Conservation (phyloP, 805 yeast species). For the Candida vartiovaarae region DNA sequence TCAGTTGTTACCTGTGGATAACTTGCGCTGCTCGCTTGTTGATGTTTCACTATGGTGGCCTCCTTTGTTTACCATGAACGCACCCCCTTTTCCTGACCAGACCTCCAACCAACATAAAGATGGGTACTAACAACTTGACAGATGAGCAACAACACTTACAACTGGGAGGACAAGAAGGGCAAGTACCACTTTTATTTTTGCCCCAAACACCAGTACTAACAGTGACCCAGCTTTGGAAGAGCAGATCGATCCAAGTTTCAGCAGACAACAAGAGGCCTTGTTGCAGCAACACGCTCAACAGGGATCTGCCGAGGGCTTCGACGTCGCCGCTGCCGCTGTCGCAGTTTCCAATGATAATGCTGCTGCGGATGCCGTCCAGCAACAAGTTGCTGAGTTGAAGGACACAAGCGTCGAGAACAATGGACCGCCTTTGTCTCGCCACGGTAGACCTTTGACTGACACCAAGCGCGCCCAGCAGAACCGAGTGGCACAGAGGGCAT, state of each 20-base stretch:
- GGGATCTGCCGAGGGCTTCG: conserved; percentile 15
- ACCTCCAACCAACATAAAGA: not conserved
- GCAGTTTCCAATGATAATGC: conserved; percentile 17
- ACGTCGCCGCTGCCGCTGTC: conserved; percentile 33
- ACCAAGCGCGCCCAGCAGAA: conserved; percentile 90
- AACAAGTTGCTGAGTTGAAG: conserved; percentile 11
- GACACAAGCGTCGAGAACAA: not conserved
- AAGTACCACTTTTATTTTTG: not conserved
- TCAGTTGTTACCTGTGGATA: too few species aligned
- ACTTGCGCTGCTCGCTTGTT: too few species aligned
- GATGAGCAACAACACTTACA: conserved; percentile 2
- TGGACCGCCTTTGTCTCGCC: conserved; percentile 14
- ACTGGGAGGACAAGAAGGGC: conserved; percentile 16
- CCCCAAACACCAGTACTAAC: not conserved
- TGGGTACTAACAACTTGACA: not conserved
- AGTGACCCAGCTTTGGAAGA: conserved; percentile 14
- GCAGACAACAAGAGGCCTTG: conserved; percentile 12
- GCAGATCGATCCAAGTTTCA: conserved; percentile 26
- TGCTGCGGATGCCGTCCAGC: not conserved
- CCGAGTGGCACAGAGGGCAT: conserved; percentile 87
- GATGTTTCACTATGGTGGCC: too few species aligned
- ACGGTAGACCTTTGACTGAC: conserved; percentile 38
- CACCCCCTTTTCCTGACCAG: not conserved
- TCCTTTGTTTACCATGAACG: not conserved
- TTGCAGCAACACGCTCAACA: conserved; percentile 13